Evolutionary conservation across 1,284 basidiomycete species (phyloP).

Genomic region (Amylostereum areolatum): DNA sequence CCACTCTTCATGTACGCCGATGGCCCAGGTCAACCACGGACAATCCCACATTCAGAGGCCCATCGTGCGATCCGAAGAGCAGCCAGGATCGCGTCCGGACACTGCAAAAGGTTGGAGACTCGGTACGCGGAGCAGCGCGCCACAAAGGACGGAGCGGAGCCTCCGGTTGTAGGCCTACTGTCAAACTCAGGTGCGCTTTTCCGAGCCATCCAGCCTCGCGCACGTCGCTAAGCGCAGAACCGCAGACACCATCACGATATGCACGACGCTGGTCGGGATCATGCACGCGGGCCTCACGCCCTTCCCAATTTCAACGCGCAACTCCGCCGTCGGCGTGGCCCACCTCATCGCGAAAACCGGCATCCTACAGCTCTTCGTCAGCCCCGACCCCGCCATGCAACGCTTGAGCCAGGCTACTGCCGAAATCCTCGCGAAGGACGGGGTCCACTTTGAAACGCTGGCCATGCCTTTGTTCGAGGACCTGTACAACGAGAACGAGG

Average conservation of each 20-base stretch:
- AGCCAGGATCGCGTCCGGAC: constrained; percentile 8
- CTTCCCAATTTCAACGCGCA: constrained; percentile 36
- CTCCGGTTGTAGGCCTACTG: not conserved
- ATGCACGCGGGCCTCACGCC: constrained; percentile 21
- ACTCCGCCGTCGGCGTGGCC: constrained; percentile 27
- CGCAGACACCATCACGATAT: constrained; percentile 29
- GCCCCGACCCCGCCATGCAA: constrained; percentile 19
- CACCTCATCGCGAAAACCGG: constrained; percentile 27
- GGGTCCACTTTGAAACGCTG: constrained; percentile 8
- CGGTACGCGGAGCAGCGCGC: not conserved
- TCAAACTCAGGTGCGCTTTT: not conserved
- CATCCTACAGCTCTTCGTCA: constrained; percentile 22
- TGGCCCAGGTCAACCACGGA: constrained; percentile 14
- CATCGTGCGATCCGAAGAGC: constrained; percentile 15
- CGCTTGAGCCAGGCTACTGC: constrained; percentile 12
- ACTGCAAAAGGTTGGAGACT: not conserved
- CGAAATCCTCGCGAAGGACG: constrained; percentile 1
- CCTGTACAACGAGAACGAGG: not conserved
- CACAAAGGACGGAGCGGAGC: not conserved
- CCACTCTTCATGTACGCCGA: constrained; percentile 26
- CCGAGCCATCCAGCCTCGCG: constrained; percentile 2
- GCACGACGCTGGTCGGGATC: constrained; percentile 21
- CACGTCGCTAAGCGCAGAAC: constrained; percentile 14
- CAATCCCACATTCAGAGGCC: constrained; percentile 23
- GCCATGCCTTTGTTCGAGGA: constrained; percentile 1